Percentiles rank a stretch among this genome's conserved stretches.
These are phyloP conservation scores for Suhomyces prunicola DNA, from an alignment of 805 yeast genomes.

Conservation along the genomic window DNA sequence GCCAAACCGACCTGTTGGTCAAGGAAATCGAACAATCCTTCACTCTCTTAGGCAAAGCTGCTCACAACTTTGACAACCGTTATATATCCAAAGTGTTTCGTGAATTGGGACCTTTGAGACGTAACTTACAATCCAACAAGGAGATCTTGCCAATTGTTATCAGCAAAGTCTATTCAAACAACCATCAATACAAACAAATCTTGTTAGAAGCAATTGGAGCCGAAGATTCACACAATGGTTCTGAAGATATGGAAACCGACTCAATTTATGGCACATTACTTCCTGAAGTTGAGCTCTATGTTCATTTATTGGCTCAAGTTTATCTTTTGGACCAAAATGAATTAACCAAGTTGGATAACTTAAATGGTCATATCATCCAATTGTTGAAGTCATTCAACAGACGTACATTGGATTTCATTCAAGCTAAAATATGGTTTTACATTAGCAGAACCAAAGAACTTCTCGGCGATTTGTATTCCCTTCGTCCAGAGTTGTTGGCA, in stretches of 20 bases:
- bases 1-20: slow-evolving; percentile 16
- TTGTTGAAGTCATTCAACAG: slow-evolving; percentile 66
- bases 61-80: slow-evolving; percentile 76
- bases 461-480: slow-evolving; percentile 45
- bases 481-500: slow-evolving; percentile 66
- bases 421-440: slow-evolving; percentile 93
- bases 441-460: slow-evolving; percentile 75
- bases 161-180: slow-evolving; percentile 51
- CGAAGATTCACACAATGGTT: slow-evolving; percentile 9
- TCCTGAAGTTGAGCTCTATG: slow-evolving; percentile 78
- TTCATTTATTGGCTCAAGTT: slow-evolving; percentile 76
- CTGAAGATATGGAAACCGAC: slow-evolving; percentile 5
- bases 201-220: slow-evolving; percentile 34
- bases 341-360: slow-evolving; percentile 45
- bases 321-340: slow-evolving; percentile 64
- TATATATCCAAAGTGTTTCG: slow-evolving; percentile 83
- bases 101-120: slow-evolving; percentile 73
- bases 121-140: slow-evolving; percentile 42
- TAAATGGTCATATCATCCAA: slow-evolving; percentile 51
- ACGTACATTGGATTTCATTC: slow-evolving; percentile 79
- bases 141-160: slow-evolving; percentile 54
- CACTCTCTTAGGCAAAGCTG: slow-evolving; percentile 56
- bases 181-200: slow-evolving; percentile 40
- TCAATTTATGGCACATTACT: slow-evolving; percentile 30
- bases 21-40: slow-evolving; percentile 42